Percentiles rank a stretch among this genome's conserved stretches.
phyloP scores from a whole-genome alignment of 2,329 filamentous ascomycete species.

The Fusarium sp. region DNA sequence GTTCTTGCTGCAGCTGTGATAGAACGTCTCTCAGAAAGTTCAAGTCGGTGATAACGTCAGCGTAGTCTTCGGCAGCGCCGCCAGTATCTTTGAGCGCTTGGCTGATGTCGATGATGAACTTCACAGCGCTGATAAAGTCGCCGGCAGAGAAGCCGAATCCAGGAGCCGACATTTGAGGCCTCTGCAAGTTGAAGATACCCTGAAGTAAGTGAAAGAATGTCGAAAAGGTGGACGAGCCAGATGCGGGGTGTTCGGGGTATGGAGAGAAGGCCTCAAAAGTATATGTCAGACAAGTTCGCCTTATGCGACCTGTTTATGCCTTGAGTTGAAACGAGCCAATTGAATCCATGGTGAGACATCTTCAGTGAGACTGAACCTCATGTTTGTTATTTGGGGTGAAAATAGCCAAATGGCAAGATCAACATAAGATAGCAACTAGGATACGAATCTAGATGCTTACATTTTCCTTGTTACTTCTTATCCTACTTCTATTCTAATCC shows the following conservation, averaged over 20 bases:
- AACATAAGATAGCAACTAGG: no score
- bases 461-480: no score
- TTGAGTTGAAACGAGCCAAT: neutral
- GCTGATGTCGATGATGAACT: neutral
- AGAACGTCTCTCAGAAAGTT: neutral
- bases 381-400: no score
- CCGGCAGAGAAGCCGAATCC: neutral
- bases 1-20: neutral
- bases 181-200: no score
- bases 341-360: no score
- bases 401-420: no score
- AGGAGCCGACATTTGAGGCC: neutral
- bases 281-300: neutral
- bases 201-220: neutral
- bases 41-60: neutral
- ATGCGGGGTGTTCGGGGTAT: rapidly evolving
- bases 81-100: neutral
- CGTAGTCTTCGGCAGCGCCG: neutral
- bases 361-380: no score
- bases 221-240: no score
- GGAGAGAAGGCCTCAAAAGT: neutral
- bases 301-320: neutral
- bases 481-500: no score
- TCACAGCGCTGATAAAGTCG: neutral
- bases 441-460: no score